Percentiles rank a stretch among this genome's conserved stretches.
phyloP scores from a whole-genome alignment of 148 eudicot genomes.

The Camellia granthamiana region DNA sequence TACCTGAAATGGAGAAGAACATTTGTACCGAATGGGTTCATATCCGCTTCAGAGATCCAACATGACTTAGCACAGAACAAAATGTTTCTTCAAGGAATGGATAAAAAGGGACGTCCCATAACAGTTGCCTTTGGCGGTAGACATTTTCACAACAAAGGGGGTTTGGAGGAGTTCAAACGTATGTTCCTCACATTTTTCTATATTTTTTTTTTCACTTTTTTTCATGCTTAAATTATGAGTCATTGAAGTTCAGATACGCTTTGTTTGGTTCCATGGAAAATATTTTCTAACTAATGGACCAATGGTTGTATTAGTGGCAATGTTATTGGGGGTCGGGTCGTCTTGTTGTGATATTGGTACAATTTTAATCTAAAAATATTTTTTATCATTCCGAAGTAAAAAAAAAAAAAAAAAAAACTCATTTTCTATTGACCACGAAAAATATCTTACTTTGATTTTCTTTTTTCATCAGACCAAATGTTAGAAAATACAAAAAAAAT shows the following conservation, averaged over 20 bases:
- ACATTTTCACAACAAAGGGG: slow-evolving; percentile 61
- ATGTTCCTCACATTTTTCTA: slow-evolving; percentile 7
- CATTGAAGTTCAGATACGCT: background rate
- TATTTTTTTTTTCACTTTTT: background rate
- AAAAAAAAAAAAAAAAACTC: too few species aligned
- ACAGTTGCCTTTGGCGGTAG: slow-evolving; percentile 40
- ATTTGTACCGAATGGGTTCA: slow-evolving; percentile 56
- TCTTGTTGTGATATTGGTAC: too few species aligned
- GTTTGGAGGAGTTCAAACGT: slow-evolving; percentile 83
- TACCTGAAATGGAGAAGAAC: slow-evolving; percentile 60
- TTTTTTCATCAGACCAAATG: too few species aligned
- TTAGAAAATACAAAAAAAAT: too few species aligned
- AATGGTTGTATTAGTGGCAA: too few species aligned
- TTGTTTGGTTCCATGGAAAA: too few species aligned
- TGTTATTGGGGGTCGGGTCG: too few species aligned
- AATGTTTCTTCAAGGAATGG: slow-evolving; percentile 60
- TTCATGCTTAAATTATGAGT: background rate
- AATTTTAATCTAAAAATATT: too few species aligned
- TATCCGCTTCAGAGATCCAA: slow-evolving; percentile 53
- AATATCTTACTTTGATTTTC: too few species aligned
- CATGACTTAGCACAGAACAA: slow-evolving; percentile 63
- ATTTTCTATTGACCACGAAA: too few species aligned
- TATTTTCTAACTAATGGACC: too few species aligned
- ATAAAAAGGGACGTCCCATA: slow-evolving; percentile 64
- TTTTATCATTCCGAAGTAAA: too few species aligned